These are phyloP conservation scores for Fibroporia radiculosa DNA, from an alignment of 768 basidiomycete genomes.

Conservation along the genomic window DNA sequence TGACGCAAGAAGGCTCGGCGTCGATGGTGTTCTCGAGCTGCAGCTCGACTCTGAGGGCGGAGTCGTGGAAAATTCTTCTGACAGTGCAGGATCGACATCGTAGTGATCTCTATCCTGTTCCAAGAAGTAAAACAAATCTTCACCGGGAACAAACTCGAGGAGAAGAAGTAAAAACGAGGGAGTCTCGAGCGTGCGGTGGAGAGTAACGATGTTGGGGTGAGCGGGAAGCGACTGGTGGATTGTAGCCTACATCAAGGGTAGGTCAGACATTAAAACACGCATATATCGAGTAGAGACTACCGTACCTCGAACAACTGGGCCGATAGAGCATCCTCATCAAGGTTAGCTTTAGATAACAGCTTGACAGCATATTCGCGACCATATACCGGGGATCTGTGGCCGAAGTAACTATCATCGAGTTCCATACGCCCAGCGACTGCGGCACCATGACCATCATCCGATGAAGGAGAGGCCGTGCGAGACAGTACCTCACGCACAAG, in stretches of 20 bases:
- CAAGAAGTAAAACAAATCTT: slow-evolving; percentile 97
- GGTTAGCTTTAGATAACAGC: slow-evolving; percentile 89
- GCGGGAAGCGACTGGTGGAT: slow-evolving; percentile 89
- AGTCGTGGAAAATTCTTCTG: slow-evolving; percentile 15
- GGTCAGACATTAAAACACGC: neutral
- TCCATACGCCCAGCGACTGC: slow-evolving; percentile 33
- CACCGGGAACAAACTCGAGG: slow-evolving; percentile 92
- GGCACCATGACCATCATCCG: slow-evolving; percentile 38
- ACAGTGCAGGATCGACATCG: slow-evolving; percentile 37
- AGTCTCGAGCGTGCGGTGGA: slow-evolving; percentile 91
- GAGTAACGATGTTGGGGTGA: slow-evolving; percentile 92
- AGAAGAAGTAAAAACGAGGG: slow-evolving; percentile 85
- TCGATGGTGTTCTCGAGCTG: slow-evolving; percentile 74
- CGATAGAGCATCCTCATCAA: slow-evolving; percentile 78
- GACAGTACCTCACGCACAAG: slow-evolving; percentile 68
- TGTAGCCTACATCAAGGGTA: slow-evolving; percentile 64
- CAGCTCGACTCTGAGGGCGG: slow-evolving; percentile 17
- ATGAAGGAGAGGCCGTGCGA: slow-evolving; percentile 24
- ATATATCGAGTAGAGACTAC: slow-evolving; percentile 9
- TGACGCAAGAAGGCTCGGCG: slow-evolving; percentile 84
- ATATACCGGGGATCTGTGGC: slow-evolving; percentile 32
- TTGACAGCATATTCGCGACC: slow-evolving; percentile 92
- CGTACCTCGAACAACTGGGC: slow-evolving; percentile 87
- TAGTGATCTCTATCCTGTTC: slow-evolving; percentile 91
- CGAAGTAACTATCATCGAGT: slow-evolving; percentile 19